These are phyloP conservation scores for Populus trichocarpa DNA, from an alignment of 441 rosid genomes.

Conservation along the genomic window DNA sequence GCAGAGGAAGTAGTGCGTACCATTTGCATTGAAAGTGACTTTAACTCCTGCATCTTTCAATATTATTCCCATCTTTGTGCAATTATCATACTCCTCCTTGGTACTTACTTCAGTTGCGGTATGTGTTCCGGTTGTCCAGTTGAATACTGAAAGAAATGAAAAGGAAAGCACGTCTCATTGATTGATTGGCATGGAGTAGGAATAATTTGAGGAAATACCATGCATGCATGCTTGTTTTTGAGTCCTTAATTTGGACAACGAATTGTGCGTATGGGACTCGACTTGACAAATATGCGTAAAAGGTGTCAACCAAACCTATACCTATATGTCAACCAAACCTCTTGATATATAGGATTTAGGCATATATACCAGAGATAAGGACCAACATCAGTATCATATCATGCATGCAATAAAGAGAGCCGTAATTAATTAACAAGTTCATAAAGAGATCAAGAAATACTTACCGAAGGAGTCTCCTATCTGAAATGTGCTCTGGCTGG, in stretches of 20 bases:
- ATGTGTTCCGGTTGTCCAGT: not conserved
- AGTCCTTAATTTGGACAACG: not conserved
- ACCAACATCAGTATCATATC: no score
- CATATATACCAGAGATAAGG: not conserved
- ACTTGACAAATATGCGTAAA: not conserved
- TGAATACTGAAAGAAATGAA: not conserved
- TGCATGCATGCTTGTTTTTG: not conserved
- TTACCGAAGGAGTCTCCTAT: not conserved
- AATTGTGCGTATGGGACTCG: not conserved
- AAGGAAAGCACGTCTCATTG: not conserved
- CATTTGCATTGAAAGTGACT: not conserved
- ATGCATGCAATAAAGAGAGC: no score
- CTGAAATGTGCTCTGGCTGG: constrained; percentile 14
- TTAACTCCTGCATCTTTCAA: not conserved
- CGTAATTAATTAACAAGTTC: not conserved
- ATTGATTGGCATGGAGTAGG: not conserved
- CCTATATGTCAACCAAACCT: not conserved
- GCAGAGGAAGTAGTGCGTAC: constrained; percentile 15
- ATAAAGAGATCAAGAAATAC: not conserved
- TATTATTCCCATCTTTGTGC: not conserved
- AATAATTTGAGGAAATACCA: not conserved
- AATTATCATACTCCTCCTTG: not conserved
- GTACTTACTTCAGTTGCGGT: not conserved
- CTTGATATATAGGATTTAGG: not conserved
- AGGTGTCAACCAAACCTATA: not conserved